Conservation (phyloP, 352 stramenopile genomes). For the Phytophthora podocarpi region DNA sequence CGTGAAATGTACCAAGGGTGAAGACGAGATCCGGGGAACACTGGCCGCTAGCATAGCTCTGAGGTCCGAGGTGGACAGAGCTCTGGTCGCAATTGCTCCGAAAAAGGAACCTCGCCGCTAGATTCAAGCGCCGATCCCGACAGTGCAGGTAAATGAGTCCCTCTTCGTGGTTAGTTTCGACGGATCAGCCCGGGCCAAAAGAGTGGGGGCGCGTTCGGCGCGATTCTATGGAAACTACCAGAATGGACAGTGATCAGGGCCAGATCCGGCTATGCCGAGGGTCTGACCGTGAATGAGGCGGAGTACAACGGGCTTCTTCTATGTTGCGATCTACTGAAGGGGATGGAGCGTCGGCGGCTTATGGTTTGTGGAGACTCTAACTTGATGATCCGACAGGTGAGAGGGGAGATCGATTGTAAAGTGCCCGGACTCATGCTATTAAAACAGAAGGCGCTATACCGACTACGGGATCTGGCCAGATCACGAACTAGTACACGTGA, state of each 20-base stretch:
- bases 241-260: neutral
- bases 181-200: neutral
- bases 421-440: no score
- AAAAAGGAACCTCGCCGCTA: neutral
- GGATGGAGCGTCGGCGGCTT: neutral
- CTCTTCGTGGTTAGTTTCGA: neutral
- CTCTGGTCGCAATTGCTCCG: neutral
- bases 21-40: neutral
- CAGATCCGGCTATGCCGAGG: neutral
- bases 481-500: no score
- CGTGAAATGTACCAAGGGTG: neutral
- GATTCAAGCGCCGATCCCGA: neutral
- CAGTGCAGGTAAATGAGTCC: neutral
- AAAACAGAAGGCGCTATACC: no score
- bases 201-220: neutral
- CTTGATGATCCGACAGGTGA: neutral
- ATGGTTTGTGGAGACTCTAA: conserved; percentile 2
- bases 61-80: neutral
- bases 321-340: neutral
- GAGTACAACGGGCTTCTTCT: neutral
- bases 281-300: neutral
- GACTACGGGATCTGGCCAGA: no score
- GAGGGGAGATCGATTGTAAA: neutral
- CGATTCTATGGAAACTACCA: neutral
- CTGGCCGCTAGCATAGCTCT: neutral